A percentile compares a stretch with the other conserved stretches of the same genome.
Evolutionary conservation across 2,329 filamentous ascomycete genomes (phyloP).

Genomic region (Cladosporium sp.): DNA sequence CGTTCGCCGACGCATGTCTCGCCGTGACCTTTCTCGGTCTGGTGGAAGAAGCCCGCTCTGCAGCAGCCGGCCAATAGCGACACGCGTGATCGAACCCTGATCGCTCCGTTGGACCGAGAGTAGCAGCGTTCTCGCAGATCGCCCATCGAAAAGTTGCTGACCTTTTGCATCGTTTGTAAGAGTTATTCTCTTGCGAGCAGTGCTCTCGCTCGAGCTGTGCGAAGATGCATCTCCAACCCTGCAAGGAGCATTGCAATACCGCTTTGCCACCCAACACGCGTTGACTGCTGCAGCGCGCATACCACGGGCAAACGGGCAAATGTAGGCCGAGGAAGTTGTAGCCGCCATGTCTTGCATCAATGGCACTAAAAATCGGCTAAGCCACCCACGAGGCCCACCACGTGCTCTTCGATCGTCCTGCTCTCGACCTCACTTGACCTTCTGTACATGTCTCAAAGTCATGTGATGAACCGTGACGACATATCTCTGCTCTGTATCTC

Average conservation of each 20-base stretch:
- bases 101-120: not conserved
- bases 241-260: no score
- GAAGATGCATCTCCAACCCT: no score
- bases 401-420: not conserved
- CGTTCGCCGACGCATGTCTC: not conserved
- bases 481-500: not conserved
- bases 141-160: not conserved
- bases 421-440: not conserved
- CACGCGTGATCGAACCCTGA: not conserved
- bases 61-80: not conserved
- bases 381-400: not conserved
- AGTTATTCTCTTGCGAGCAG: no score
- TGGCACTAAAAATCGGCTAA: not conserved
- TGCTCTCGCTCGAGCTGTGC: no score
- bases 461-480: not conserved
- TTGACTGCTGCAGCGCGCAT: no score
- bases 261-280: no score
- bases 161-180: not conserved
- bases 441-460: not conserved
- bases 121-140: not conserved
- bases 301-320: no score
- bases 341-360: no score
- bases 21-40: not conserved
- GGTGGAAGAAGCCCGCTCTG: not conserved
- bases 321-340: no score